Percentiles rank a stretch among this genome's conserved stretches.
Evolutionary conservation across 208 protist species (phyloP).

Genomic region (Trypanosoma platydactyli): DNA sequence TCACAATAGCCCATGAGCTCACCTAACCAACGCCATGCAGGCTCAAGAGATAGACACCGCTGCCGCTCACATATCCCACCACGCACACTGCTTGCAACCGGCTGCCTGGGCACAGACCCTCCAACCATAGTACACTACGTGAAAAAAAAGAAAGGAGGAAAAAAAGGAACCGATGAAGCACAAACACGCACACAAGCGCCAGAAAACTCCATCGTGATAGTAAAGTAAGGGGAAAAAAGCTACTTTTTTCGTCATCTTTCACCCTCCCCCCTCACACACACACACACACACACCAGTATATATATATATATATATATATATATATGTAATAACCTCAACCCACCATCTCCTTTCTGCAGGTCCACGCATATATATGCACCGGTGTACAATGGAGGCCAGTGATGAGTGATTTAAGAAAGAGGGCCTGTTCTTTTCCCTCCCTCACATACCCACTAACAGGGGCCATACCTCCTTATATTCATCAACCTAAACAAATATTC

Average conservation of each 20-base stretch:
- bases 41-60: not conserved
- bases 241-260: not conserved
- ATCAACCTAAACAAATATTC: not conserved
- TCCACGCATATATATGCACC: too few species aligned
- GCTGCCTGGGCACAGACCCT: not conserved
- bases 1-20: conserved; percentile 32
- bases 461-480: not conserved
- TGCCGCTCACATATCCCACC: not conserved
- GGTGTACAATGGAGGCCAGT: too few species aligned
- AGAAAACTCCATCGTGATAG: not conserved
- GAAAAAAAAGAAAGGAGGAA: not conserved
- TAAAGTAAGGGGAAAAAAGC: conserved; percentile 1
- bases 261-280: too few species aligned
- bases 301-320: too few species aligned
- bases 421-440: not conserved
- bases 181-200: too few species aligned
- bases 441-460: not conserved
- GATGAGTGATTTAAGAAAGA: too few species aligned
- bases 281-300: not conserved
- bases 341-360: not conserved
- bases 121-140: not conserved
- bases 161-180: conserved; percentile 8
- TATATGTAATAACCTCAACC: too few species aligned
- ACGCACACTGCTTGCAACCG: not conserved
- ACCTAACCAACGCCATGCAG: conserved; percentile 6